Percentiles rank a stretch among this genome's conserved stretches.
Evolutionary conservation across 257 asterid species (phyloP).

Genomic region (Nicotiana tomentosiformis): DNA sequence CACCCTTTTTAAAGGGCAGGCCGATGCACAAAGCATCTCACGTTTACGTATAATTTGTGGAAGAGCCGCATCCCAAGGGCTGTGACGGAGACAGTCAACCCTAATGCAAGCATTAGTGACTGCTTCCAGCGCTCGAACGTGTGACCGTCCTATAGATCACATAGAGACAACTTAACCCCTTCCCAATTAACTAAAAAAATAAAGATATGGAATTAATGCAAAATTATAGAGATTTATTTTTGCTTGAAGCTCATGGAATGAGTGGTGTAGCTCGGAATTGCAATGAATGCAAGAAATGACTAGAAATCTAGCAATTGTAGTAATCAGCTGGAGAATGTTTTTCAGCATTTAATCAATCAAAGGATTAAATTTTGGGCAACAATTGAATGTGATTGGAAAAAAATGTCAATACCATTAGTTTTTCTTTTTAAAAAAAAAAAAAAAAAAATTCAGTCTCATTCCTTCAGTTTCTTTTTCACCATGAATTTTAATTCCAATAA

Average conservation of each 20-base stretch:
- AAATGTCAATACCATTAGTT: constrained; percentile 44
- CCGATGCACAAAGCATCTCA: too few relatives aligned
- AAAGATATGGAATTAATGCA: neutral
- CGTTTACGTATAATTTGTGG: rapidly evolving
- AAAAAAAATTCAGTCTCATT: neutral
- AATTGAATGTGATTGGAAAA: constrained; percentile 41
- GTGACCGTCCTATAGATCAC: too few relatives aligned
- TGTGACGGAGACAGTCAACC: too few relatives aligned
- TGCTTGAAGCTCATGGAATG: neutral
- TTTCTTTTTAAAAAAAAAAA: constrained; percentile 18
- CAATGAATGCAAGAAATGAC: constrained; percentile 1
- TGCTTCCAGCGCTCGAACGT: too few relatives aligned
- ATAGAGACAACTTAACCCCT: too few relatives aligned
- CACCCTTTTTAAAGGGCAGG: too few relatives aligned
- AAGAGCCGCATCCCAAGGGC: rapidly evolving
- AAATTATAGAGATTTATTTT: neutral
- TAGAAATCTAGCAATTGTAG: constrained; percentile 1
- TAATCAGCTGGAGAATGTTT: constrained; percentile 15
- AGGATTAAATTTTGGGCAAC: constrained; percentile 22
- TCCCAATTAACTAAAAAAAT: neutral
- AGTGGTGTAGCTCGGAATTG: neutral
- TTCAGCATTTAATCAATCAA: constrained; percentile 13
- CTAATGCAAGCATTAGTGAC: too few relatives aligned
- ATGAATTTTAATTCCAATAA: neutral
- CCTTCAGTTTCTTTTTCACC: neutral